Evolutionary conservation across 2,329 filamentous ascomycete species (phyloP).

Genomic region (Fusarium keratoplasticum): DNA sequence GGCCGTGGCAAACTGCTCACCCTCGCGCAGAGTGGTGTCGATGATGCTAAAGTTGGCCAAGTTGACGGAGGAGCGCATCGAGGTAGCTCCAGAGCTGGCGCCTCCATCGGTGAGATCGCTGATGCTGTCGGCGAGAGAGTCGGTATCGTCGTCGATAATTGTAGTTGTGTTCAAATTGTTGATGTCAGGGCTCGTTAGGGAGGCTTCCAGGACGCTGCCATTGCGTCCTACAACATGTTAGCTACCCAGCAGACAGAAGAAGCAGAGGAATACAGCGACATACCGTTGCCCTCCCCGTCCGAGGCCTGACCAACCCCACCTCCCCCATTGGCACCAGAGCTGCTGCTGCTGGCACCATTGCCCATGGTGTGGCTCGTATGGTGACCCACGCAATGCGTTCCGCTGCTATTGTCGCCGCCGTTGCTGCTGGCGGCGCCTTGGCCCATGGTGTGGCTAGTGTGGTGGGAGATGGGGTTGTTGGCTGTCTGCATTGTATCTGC

Average conservation of each 20-base stretch:
- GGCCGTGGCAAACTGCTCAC: constrained; percentile 69
- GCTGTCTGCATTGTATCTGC: constrained; percentile 35
- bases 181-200: constrained; percentile 21
- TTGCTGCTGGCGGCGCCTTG: constrained; percentile 42
- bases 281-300: constrained; percentile 12
- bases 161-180: constrained; percentile 6
- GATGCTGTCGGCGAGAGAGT: constrained; percentile 19
- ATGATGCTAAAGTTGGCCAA: constrained; percentile 42
- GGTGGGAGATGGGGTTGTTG: constrained; percentile 43
- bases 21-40: constrained; percentile 42
- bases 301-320: constrained; percentile 26
- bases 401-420: constrained; percentile 35
- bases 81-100: constrained; percentile 18
- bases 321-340: constrained; percentile 18
- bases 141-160: constrained; percentile 11
- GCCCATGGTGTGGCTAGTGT: constrained; percentile 45
- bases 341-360: constrained; percentile 33
- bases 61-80: constrained; percentile 17
- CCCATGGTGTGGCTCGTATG: constrained; percentile 37
- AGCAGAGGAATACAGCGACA: background rate
- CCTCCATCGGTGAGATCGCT: constrained; percentile 12
- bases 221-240: constrained; percentile 1
- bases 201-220: constrained; percentile 27
- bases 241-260: background rate
- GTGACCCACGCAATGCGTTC: constrained; percentile 32